Base-by-base conservation (phyloP, 2,329 filamentous ascomycete genomes). In the Periconia macrospinosa region DNA sequence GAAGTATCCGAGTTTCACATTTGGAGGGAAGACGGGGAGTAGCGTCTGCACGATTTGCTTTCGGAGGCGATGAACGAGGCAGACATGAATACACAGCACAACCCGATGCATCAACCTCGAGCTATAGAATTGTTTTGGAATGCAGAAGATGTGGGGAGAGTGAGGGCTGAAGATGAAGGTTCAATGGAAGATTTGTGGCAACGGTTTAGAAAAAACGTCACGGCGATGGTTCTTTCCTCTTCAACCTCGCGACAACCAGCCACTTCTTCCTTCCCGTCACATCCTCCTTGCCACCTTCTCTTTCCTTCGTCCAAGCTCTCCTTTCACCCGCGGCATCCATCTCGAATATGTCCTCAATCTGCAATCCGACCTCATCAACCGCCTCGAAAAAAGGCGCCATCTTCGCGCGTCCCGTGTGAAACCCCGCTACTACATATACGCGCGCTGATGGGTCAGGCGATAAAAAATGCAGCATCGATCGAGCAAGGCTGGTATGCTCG, bases 21-120 rank as follows among this genome's bases (percentile, higher is more conserved):
- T 97, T 77, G 93, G 92, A 0, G 93, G 93, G 6, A 85, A 86
- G 71, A 90, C 91, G 69, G 93, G 93, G 1, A 90, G 94, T 78
- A 91, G 90, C 2, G 91, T 97, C 41, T 93, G 88, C 67, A 96
- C 89, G 54, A 73, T 97, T 50, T 93, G 90, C 69, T 96, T 97
- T 72, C 81, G 79, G 58, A 87, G 78, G 67, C 71, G 68, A 51
- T 66, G 62, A 67, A 15, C 45, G 11, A 1, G n/a, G 15, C 17
- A 30, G 30, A 27, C 19, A 23, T 30, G 27, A 37, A 37, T 27
- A 27, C 13, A 27, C 17, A 10, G 19, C 11, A 14, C 23, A 27
- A 27, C 23, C 5, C 23, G 23, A 27, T 27, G 23, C 23, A 27
- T 27, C 23, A 27, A 27, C n/a, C n/a, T n/a, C n/a, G n/a, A 27